Conservation (phyloP, 768 basidiomycete species). For the Pulveroboletus sp. region DNA sequence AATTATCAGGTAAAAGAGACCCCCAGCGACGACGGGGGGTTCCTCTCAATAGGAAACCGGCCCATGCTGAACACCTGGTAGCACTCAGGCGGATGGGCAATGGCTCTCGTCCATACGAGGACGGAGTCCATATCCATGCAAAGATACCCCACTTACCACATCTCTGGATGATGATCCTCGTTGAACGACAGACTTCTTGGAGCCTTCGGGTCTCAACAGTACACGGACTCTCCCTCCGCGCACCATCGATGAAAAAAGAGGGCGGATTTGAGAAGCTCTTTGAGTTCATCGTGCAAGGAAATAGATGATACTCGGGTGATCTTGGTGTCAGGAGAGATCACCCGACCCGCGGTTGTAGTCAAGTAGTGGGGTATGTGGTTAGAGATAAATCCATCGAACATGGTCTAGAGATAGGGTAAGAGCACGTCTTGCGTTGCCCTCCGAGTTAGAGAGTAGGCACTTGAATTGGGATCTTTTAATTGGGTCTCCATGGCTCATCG, state of each 20-base stretch:
- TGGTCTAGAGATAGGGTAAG: neutral
- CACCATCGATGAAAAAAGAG: conserved; percentile 17
- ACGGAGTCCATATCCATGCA: conserved; percentile 19
- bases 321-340: neutral
- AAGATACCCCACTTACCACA: conserved; percentile 24
- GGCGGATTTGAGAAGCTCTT: conserved; percentile 6
- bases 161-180: conserved; percentile 19
- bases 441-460: no score
- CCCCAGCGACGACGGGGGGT: no score
- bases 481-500: neutral
- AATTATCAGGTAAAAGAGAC: no score
- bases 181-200: conserved; percentile 18
- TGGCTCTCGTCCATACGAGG: conserved; percentile 8
- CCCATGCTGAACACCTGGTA: conserved; percentile 9
- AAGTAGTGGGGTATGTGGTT: neutral
- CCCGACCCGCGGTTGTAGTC: neutral
- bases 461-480: neutral
- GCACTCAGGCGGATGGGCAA: conserved; percentile 15
- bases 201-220: neutral
- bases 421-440: no score
- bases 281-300: neutral
- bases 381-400: neutral
- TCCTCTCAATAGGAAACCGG: conserved; percentile 4
- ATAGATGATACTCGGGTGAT: neutral
- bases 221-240: conserved; percentile 8